Percentiles rank a stretch among this genome's conserved stretches.
phyloP scores from a whole-genome alignment of 2,329 filamentous ascomycete species.

The Cordyceps cateniannulata region DNA sequence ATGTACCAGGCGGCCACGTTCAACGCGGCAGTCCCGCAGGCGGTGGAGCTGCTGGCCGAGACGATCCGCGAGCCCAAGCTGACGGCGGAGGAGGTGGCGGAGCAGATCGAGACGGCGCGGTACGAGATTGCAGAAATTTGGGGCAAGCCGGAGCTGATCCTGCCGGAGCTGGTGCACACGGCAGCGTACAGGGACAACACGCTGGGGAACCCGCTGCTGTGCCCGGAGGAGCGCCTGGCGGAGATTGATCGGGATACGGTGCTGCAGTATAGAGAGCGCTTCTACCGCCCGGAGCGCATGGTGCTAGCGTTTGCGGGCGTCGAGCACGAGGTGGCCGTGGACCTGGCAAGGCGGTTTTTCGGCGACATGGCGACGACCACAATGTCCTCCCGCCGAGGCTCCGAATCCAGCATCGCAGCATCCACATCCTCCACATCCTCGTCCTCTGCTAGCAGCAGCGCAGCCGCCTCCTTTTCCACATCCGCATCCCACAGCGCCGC shows the following conservation, averaged over 20 bases:
- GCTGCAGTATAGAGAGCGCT: conserved; percentile 70
- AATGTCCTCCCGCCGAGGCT: conserved; percentile 42
- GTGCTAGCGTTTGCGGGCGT: conserved; percentile 95
- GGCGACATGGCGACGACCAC: conserved; percentile 68
- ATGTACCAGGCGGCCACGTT: conserved; percentile 99
- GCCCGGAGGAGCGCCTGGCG: conserved; percentile 73
- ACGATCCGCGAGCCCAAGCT: conserved; percentile 83
- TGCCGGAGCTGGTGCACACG: conserved; percentile 92
- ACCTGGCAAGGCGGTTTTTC: conserved; percentile 77
- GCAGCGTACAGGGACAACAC: conserved; percentile 96
- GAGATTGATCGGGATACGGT: conserved; percentile 70
- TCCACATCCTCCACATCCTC: conserved; percentile 27
- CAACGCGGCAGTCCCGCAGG: conserved; percentile 81
- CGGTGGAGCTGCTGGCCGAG: conserved; percentile 80
- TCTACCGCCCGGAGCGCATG: conserved; percentile 85
- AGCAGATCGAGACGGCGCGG: conserved; percentile 84
- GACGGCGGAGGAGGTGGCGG: conserved; percentile 76
- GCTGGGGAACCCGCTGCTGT: conserved; percentile 85
- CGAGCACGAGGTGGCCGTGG: conserved; percentile 71
- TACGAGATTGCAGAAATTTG: conserved; percentile 98
- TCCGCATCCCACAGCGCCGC: conserved; percentile 57
- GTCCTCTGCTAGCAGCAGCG: conserved; percentile 54
- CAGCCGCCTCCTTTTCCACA: conserved; percentile 82
- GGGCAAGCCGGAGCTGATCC: conserved; percentile 91
- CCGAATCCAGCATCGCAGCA: conserved; percentile 44